These are phyloP conservation scores for Pachysandra terminalis DNA, from an alignment of 164 flowering plant genomes.

Conservation along the genomic window DNA sequence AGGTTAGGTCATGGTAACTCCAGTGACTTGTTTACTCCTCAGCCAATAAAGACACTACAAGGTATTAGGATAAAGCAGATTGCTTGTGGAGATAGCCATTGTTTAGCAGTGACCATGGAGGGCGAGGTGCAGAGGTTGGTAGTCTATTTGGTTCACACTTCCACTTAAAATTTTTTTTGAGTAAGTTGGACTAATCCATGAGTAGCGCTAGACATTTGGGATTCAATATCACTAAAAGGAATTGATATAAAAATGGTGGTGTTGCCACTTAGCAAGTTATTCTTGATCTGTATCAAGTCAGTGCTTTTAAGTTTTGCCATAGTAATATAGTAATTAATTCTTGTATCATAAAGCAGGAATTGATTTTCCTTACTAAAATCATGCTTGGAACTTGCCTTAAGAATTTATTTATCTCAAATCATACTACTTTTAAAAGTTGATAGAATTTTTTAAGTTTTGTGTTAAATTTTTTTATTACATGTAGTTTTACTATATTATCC, in stretches of 20 bases:
- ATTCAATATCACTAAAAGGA: not conserved
- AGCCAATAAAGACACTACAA: conserved; percentile 74
- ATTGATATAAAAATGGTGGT: not conserved
- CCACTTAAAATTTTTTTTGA: not conserved
- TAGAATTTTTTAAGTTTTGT: no score
- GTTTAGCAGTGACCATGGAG: conserved; percentile 89
- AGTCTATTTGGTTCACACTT: not conserved
- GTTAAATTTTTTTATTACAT: no score
- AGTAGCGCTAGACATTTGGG: not conserved
- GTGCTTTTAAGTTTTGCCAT: not conserved
- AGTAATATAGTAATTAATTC: not conserved
- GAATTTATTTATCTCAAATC: no score
- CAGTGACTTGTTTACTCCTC: conserved; percentile 86
- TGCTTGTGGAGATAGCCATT: conserved; percentile 98
- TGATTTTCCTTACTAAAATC: not conserved
- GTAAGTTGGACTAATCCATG: no score
- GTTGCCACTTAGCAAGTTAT: not conserved
- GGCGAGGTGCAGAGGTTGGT: conserved; percentile 89
- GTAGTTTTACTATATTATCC: no score
- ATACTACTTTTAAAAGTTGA: no score
- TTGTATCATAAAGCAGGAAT: not conserved
- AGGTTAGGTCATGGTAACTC: conserved; percentile 98
- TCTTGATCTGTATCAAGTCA: not conserved
- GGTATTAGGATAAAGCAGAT: conserved; percentile 82
- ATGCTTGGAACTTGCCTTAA: no score